Percentiles rank a stretch among this genome's conserved stretches.
These are phyloP conservation scores for Discostella stelligeroides DNA, from an alignment of 108 stramenopile species.

Conservation along the genomic window DNA sequence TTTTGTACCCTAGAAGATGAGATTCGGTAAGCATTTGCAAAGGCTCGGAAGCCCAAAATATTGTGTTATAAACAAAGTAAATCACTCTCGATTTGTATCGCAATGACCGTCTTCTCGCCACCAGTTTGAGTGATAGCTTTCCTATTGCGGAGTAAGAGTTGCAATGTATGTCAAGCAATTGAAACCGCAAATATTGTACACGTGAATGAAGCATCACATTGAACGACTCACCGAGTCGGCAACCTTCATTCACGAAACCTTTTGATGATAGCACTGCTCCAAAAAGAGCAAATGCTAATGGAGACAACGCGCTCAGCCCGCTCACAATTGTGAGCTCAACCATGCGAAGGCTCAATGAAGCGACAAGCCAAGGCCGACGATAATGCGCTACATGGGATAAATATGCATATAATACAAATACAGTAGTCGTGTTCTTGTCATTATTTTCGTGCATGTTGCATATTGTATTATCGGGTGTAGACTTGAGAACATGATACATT, in stretches of 20 bases:
- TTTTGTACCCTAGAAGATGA: constrained; percentile 1
- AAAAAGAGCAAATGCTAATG: constrained; percentile 28
- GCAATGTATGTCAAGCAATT: background rate
- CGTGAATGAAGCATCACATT: background rate
- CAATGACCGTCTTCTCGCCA: background rate
- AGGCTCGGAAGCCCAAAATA: constrained; percentile 17
- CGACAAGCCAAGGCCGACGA: background rate
- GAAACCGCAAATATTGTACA: background rate
- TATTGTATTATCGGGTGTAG: constrained; percentile 12
- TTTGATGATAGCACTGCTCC: background rate
- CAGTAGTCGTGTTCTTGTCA: constrained; percentile 4
- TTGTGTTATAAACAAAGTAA: background rate
- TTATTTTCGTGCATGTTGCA: background rate
- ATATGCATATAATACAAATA: constrained; percentile 19
- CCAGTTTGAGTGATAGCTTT: constrained; percentile 7
- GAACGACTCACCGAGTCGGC: constrained; percentile 9
- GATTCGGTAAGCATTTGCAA: constrained; percentile 12
- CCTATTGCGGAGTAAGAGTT: background rate
- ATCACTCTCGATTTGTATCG: background rate
- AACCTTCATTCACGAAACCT: background rate
- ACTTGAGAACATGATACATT: constrained; percentile 3
- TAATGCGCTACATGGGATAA: background rate
- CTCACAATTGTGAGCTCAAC: constrained; percentile 16
- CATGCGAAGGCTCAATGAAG: constrained; percentile 15
- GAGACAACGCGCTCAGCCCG: constrained; percentile 17